Evolutionary conservation across 2,329 filamentous ascomycete genomes (phyloP), one percentile per base, ranked within the genome.

Genomic region (Colletotrichum cereale): DNA sequence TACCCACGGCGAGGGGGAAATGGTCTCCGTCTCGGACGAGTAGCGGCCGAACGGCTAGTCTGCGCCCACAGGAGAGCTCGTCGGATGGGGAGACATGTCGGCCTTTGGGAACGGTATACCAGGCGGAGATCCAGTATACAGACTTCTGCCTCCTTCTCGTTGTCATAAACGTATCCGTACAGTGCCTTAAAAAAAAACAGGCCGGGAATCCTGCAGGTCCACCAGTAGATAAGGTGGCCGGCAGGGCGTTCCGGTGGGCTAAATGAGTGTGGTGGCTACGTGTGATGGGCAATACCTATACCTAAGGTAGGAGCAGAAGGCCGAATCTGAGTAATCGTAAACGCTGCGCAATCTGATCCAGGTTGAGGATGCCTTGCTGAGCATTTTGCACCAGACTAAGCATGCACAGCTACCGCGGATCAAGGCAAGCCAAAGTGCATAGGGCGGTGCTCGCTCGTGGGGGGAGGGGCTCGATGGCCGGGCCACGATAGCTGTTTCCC

Each of bases 181-280:
- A 62, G 67, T 40, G n/a, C n/a, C n/a, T n/a, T n/a, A n/a, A n/a
- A 62, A 48, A 44, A 50, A 44, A 53, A 29, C 38, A 62, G 6
- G 34, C 55, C 63, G 50, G 67, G 42, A 67, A 62, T 71, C 57
- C 63, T 67, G 62, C 63, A 44, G 57, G 34, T 67, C 64, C 67
- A 71, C 67, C 50, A 62, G 52, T 62, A 67, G 67, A 71, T 67
- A 71, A 71, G 63, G 31, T 26, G 44, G n/a, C 29, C 18, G 50
- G 16, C 14, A 26, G 29, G 7, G 42, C 31, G 12, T 11, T 4
- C 55, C 26, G 42, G 18, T n/a, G 24, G 31, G 3, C 4, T 26
- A 16, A 7, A 5, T 29, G 18, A 36, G 34, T 26, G 42, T 10
- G 29, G 10, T 5, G 14, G 42, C 12, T 21, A 18, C 38, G 31